Conservation (phyloP, 495 filamentous ascomycete genomes). For the Staphylotrichum tortipilum region DNA sequence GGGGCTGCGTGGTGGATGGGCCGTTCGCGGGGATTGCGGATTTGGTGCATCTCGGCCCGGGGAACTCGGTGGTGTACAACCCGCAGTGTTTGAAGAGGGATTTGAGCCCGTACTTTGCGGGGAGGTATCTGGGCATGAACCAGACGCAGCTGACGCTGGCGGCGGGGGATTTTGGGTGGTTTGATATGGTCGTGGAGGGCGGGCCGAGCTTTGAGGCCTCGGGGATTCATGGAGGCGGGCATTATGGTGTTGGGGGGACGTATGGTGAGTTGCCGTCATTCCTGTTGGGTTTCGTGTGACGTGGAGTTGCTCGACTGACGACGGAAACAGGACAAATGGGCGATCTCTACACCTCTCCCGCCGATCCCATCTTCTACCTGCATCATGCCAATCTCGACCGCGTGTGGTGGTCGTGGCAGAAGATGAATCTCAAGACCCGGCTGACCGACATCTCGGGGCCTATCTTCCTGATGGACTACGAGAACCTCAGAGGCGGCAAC, state of each 20-base stretch:
- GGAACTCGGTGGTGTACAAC: slow-evolving; percentile 22
- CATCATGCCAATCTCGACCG: slow-evolving; percentile 38
- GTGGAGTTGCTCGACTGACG: slow-evolving; percentile 17
- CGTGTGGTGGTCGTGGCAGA: slow-evolving; percentile 34
- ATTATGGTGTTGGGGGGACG: slow-evolving; percentile 15
- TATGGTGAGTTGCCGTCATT: too few species aligned
- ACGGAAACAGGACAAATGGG: slow-evolving; percentile 26
- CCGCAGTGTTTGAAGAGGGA: slow-evolving; percentile 31
- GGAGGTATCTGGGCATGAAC: slow-evolving; percentile 9
- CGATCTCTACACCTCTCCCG: neutral
- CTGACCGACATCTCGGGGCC: slow-evolving; percentile 32
- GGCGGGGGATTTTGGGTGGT: slow-evolving; percentile 14
- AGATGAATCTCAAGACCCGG: slow-evolving; percentile 23
- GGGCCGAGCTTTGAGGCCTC: slow-evolving; percentile 14
- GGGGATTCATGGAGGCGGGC: slow-evolving; percentile 15
- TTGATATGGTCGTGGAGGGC: slow-evolving; percentile 14
- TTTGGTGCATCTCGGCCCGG: slow-evolving; percentile 14
- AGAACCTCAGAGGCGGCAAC: slow-evolving; percentile 14
- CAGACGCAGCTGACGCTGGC: slow-evolving; percentile 14
- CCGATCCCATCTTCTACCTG: slow-evolving; percentile 11
- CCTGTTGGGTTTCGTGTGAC: neutral
- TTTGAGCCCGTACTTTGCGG: slow-evolving; percentile 24
- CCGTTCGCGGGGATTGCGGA: slow-evolving; percentile 21
- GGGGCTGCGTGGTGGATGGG: slow-evolving; percentile 27
- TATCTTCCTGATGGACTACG: slow-evolving; percentile 15